Evolutionary conservation across 225 moss, liverwort and hornwort genomes (phyloP), one percentile per base, ranked within the genome.

Genomic region (Antitrichia curtipendula): DNA sequence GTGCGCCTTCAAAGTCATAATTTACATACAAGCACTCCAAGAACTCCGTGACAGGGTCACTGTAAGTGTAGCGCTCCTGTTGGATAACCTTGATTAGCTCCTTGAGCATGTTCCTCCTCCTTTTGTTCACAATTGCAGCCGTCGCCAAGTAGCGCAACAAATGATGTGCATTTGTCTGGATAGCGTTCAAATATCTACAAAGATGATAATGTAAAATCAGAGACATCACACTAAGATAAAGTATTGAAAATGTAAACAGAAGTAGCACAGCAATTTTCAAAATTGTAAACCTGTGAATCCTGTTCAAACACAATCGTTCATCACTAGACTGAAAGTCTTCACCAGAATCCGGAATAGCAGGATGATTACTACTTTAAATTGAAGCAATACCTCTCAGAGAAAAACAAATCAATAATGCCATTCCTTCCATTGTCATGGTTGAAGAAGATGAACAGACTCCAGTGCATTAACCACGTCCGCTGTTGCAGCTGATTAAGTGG

Each of bases 131-230:
- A 63, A 99, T 96, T 52, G 93, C 95, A 76, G 99, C 99, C 65
- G 99, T 94, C 63, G 99, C 91, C 91, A 99, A 87, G 82, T 99
- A 99, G 38, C 99, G 94, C 89, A 99, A 92, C 82, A 99, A 92
- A 89, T 99, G 99, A 88, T 99, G 99, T 17, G 99, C 99, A 89
- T 96, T 99, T 83, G 99, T 99, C 89, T 99, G 99, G n/a, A 99
- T 97, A 23, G 99, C 99, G 85, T 99, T 99, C 83, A 99, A 90
- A 82, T 99, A 99, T 90, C 99, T 99, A 90, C 45, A 81, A 43
- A 78, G 20, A 73, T 47, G 31, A 82, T 61, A 34, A 24, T 82
- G 29, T 80, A 16, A 28, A 28, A 69, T 69, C n/a, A 61, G 34
- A 69, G 52, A 53, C 28, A 86, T 57, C 29, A 38, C 54, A 69